Base-by-base conservation (phyloP, 2,329 filamentous ascomycete species). In the Trichoderma oligosporum region DNA sequence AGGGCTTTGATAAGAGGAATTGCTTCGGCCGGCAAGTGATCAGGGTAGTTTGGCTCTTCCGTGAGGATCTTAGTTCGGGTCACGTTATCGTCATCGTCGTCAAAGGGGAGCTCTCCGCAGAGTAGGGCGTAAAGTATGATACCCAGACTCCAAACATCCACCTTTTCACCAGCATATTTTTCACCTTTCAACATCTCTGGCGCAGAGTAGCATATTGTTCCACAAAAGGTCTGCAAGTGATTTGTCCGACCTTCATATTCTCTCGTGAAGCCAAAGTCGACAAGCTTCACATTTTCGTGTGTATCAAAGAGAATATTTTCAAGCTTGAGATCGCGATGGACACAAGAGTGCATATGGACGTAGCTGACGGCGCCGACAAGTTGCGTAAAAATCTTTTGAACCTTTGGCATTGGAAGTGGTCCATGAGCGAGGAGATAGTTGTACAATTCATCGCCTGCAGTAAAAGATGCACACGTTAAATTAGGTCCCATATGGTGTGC, bases 171-270 rank as follows among this genome's bases (percentile, higher is more conserved):
- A 0, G 92, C 94, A 70, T 99, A 99, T 72, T 96, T 97, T 72
- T 99, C 94, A 36, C 92, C 94, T 71, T 94, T 96, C 38, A 99
- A 80, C 94, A 99, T 99, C 73, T 99, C 94, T 2, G 94, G 94
- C 2, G 94, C 94, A 55, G 91, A 96, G 73, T 99, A 99, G 75
- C 93, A 97, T 61, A 99, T 87, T 0, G 94, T 99, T 4, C 94
- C 94, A 71, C 94, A 99, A 73, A 96, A 99, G 1, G 94, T 99
- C 73, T 97, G 93, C 56, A 99, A 76, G 68, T 97, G 93, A 71
- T 92, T 97, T 27, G 90, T 84, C 66, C 95, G 91, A 60, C 93
- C 93, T 73, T 97, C 91, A 71, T 99, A 99, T 74, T 99, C 94
- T 63, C 94, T 82, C 9, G 94, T 99, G 70, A 99, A 99, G 16